These are phyloP conservation scores for Cordia subcordata DNA, from an alignment of 257 asterid species.

Conservation along the genomic window DNA sequence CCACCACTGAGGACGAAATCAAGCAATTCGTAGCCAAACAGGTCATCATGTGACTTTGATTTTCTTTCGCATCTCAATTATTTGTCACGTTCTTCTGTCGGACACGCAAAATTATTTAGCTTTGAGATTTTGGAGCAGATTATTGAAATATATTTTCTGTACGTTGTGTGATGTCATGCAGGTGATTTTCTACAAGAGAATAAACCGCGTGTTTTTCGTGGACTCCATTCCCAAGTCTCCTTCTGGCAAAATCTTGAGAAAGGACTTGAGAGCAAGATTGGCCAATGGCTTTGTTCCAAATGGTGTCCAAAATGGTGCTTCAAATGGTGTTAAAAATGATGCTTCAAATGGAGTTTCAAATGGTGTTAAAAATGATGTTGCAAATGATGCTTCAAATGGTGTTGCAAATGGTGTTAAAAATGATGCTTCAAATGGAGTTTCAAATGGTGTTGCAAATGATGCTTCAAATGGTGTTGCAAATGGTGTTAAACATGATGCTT, in stretches of 20 bases:
- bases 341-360: not conserved
- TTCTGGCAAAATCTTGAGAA: slow-evolving; percentile 85
- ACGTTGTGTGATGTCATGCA: slow-evolving; percentile 17
- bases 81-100: not conserved
- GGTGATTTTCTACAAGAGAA: slow-evolving; percentile 89
- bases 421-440: not conserved
- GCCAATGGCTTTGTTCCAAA: slow-evolving; percentile 31
- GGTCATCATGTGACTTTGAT: slow-evolving; percentile 25
- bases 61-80: not conserved
- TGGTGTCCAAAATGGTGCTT: slow-evolving; percentile 11
- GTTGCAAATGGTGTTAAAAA: not conserved
- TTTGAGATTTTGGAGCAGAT: not conserved
- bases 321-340: not conserved
- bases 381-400: not conserved
- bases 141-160: not conserved
- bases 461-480: not conserved
- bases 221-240: slow-evolving; percentile 83
- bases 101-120: no score
- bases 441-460: not conserved
- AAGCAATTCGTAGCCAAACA: slow-evolving; percentile 72
- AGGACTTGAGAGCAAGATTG: slow-evolving; percentile 77
- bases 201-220: slow-evolving; percentile 58
- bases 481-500: not conserved
- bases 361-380: not conserved
- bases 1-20: slow-evolving; percentile 62